Evolutionary conservation across 371 early-diverging fungal genomes (phyloP).

Genomic region (Mortierella sp.): DNA sequence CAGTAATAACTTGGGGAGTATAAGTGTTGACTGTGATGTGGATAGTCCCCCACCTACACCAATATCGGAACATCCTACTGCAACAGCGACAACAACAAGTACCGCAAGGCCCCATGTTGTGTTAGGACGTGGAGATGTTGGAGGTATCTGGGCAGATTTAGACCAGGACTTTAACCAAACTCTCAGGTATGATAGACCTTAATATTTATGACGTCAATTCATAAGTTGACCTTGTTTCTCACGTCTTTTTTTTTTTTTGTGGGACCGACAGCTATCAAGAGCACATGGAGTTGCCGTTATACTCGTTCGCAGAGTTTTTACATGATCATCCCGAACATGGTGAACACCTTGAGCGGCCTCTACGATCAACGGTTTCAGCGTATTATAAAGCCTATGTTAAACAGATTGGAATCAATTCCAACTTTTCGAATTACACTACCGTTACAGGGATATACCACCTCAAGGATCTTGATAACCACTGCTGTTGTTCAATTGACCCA

Average conservation of each 20-base stretch:
- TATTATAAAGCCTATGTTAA: constrained; percentile 51
- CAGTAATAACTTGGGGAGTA: not conserved
- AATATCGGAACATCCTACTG: not conserved
- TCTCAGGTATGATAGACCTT: constrained; percentile 35
- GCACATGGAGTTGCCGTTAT: constrained; percentile 56
- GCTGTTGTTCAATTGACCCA: constrained; percentile 47
- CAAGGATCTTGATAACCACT: constrained; percentile 49
- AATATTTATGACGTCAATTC: not conserved
- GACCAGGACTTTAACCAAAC: constrained; percentile 49
- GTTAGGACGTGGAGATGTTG: constrained; percentile 50
- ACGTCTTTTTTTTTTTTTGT: not conserved
- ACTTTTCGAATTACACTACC: constrained; percentile 42
- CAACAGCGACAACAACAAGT: not conserved
- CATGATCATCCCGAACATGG: constrained; percentile 41
- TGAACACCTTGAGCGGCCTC: constrained; percentile 32
- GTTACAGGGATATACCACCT: constrained; percentile 52
- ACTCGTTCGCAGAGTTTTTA: constrained; percentile 44
- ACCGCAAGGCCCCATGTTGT: constrained; percentile 45
- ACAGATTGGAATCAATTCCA: constrained; percentile 33
- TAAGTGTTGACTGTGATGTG: not conserved
- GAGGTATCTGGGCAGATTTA: constrained; percentile 58
- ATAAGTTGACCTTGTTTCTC: not conserved
- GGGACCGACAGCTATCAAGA: constrained; percentile 38
- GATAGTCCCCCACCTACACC: constrained; percentile 27
- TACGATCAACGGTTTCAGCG: constrained; percentile 50